phyloP scores from a whole-genome alignment of 257 asterid species.

The Jasminum sambac region DNA sequence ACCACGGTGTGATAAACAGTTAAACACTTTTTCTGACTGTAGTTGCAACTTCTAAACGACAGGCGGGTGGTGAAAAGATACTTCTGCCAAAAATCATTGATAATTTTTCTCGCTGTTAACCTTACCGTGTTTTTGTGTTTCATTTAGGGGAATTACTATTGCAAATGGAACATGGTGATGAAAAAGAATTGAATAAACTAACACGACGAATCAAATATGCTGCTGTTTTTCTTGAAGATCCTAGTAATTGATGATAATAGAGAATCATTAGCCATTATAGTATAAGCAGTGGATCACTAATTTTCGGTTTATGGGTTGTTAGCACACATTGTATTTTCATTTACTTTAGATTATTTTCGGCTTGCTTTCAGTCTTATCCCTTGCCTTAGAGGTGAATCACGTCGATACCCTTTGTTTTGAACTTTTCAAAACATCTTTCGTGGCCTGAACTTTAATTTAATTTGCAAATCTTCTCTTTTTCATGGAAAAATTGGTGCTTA shows the following conservation, averaged over 20 bases:
- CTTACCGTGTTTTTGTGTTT: background rate
- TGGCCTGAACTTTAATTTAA: background rate
- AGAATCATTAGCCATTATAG: background rate
- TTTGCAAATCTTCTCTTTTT: background rate
- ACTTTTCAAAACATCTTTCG: background rate
- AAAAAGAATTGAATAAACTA: background rate
- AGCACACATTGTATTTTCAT: background rate
- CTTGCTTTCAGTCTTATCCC: background rate
- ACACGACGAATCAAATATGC: background rate
- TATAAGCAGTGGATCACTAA: background rate
- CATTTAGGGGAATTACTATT: background rate
- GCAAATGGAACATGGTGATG: background rate
- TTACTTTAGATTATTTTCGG: background rate
- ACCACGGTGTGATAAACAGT: background rate
- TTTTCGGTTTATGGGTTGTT: background rate
- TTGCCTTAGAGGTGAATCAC: background rate
- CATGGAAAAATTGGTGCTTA: background rate
- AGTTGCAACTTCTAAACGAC: background rate
- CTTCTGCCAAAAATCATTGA: background rate
- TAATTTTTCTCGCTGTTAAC: background rate
- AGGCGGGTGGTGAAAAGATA: background rate
- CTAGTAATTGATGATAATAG: background rate
- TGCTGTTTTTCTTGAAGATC: background rate
- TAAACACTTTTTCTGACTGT: background rate
- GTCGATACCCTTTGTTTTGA: background rate